Evolutionary conservation across 1,284 basidiomycete genomes (phyloP).

Genomic region (Grifola frondosa): DNA sequence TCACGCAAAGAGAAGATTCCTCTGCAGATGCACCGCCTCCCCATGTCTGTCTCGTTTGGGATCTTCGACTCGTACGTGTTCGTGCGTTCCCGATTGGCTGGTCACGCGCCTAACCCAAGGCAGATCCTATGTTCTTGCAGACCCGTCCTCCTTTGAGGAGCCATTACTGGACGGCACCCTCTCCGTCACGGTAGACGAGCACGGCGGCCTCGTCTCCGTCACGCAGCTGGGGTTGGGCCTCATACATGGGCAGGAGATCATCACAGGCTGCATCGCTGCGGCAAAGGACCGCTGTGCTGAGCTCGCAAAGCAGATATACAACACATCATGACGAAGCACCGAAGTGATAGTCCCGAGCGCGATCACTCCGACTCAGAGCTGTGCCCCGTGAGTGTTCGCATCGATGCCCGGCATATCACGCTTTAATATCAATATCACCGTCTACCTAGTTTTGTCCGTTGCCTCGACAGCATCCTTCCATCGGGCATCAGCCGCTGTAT

Average conservation of each 20-base stretch:
- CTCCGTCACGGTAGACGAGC: constrained; percentile 62
- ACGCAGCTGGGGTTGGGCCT: constrained; percentile 56
- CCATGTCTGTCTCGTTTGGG: constrained; percentile 76
- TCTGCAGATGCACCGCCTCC: constrained; percentile 50
- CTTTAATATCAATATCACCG: no score
- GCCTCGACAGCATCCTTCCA: no score
- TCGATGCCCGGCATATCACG: no score
- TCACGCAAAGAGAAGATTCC: constrained; percentile 51
- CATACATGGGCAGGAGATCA: constrained; percentile 28
- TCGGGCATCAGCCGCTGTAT: no score
- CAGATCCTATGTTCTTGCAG: constrained; percentile 71
- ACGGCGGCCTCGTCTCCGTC: constrained; percentile 52
- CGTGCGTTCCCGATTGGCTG: not conserved
- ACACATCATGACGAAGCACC: constrained; percentile 12
- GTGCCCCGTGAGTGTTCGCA: no score
- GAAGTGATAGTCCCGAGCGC: no score
- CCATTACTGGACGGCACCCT: constrained; percentile 75
- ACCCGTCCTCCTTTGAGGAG: constrained; percentile 90
- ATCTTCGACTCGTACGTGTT: constrained; percentile 71
- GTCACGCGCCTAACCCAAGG: not conserved
- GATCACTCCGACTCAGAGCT: no score
- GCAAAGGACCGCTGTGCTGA: constrained; percentile 39
- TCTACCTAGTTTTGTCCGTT: no score
- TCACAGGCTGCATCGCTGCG: constrained; percentile 45
- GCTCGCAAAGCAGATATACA: constrained; percentile 20